These are phyloP conservation scores for Dothiorella sarmentorum DNA, from an alignment of 2,329 filamentous ascomycete species.

Conservation along the genomic window DNA sequence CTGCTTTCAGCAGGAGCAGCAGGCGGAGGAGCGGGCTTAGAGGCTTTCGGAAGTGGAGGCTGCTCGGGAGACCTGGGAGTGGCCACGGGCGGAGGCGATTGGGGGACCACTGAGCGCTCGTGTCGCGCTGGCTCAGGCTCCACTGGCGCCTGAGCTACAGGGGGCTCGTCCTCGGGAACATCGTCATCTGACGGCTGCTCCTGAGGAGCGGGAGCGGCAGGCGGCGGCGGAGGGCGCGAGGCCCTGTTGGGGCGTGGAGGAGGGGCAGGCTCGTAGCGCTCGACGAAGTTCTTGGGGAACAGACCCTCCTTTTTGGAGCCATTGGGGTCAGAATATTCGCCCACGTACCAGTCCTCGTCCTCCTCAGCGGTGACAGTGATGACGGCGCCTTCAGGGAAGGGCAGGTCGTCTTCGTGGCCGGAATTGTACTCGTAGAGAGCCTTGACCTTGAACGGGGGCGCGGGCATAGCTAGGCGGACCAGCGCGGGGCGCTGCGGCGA, in stretches of 20 bases:
- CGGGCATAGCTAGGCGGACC: constrained; percentile 12
- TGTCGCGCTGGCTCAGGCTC: constrained; percentile 3
- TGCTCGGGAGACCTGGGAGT: constrained; percentile 40
- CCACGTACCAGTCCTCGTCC: constrained; percentile 89
- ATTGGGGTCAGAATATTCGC: constrained; percentile 75
- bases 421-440: constrained; percentile 93
- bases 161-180: constrained; percentile 5
- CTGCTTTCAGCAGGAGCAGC: constrained; percentile 38
- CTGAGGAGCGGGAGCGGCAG: constrained; percentile 31
- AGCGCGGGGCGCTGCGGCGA: constrained; percentile 6
- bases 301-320: constrained; percentile 79
- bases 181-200: not conserved
- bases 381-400: constrained; percentile 78
- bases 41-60: constrained; percentile 28
- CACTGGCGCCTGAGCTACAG: not conserved
- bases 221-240: constrained; percentile 47
- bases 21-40: constrained; percentile 40
- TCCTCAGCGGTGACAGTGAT: constrained; percentile 92
- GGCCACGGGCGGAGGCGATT: constrained; percentile 31
- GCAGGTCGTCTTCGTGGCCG: constrained; percentile 89
- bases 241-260: constrained; percentile 79
- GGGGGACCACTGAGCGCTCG: constrained; percentile 18
- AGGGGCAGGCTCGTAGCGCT: constrained; percentile 87
- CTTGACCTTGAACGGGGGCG: constrained; percentile 76
- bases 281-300: constrained; percentile 96